Evolutionary conservation across 352 stramenopile species (phyloP), one percentile per base, ranked within the genome.

Genomic region (Phytophthora pistaciae): DNA sequence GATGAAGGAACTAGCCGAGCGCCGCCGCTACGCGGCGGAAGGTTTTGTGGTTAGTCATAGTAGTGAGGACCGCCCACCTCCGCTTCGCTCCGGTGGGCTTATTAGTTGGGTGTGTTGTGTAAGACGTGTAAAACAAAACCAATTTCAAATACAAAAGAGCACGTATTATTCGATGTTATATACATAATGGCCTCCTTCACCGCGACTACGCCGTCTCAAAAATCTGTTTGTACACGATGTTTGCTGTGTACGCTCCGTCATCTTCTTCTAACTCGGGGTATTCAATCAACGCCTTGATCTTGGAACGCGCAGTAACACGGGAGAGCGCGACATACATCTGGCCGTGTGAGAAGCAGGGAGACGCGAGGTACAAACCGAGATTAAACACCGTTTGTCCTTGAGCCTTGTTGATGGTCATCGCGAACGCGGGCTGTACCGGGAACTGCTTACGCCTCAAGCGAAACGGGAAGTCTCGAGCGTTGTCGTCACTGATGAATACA

Each of bases 381-480:
- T 82, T 74, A 7, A 74, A 40, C 18, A 85, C 50, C 6, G 78
- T 78, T 53, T 79, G 75, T 11, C 66, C 68, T 68, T 83, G 72
- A 0, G 64, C 73, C 21, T 85, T 83, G 64, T 79, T 81, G 42
- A 81, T 80, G 0, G 72, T 79, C 75, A 83, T 83, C 0, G 66
- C 68, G 23, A 79, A 83, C 0, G 72, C 61, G 14, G 67, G 38
- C n/a, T 72, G 21, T 0, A 85, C 57, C 0, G 70, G 69, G 18
- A 84, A 81, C 53, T 80, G 74, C 6, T 66, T 73, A 0, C 59
- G 40, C 13, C 53, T 36, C 23, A 84, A 53, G 0, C 44, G 64
- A 25, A 78, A 84, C 0, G 65, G 68, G 18, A 79, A 75, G 0
- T 70, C 52, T 0, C 21, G 25, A 6, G 23, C 57, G 7, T 59